phyloP scores from a whole-genome alignment of 2,329 filamentous ascomycete species.

The Beauveria sp. region DNA sequence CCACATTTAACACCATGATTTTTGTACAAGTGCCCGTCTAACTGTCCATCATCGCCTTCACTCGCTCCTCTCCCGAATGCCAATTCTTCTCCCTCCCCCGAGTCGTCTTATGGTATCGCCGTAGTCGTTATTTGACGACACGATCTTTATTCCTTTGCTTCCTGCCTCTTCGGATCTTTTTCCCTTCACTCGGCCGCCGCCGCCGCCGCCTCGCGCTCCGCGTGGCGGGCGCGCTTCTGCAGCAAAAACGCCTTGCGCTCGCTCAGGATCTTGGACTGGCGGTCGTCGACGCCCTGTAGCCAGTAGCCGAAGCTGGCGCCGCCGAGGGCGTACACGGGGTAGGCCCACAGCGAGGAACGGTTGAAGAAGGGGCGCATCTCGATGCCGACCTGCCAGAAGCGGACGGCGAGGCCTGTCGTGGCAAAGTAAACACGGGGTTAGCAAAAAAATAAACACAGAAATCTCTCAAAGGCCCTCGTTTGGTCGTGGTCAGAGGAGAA shows the following conservation, averaged over 20 bases:
- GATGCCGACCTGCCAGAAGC: slow-evolving; percentile 95
- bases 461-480: no score
- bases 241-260: slow-evolving; percentile 75
- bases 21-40: slow-evolving; percentile 6
- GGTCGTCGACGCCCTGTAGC: slow-evolving; percentile 82
- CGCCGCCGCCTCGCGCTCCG: slow-evolving; percentile 24
- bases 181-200: slow-evolving; percentile 16
- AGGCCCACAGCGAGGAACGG: slow-evolving; percentile 77
- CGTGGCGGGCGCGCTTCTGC: slow-evolving; percentile 76
- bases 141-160: slow-evolving; percentile 7
- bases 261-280: slow-evolving; percentile 67
- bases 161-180: background rate
- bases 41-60: background rate
- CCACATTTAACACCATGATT: background rate
- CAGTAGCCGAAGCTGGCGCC: slow-evolving; percentile 95
- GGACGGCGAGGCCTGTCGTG: slow-evolving; percentile 73
- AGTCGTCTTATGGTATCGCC: background rate
- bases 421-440: background rate
- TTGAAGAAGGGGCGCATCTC: slow-evolving; percentile 96
- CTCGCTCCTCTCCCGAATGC: background rate
- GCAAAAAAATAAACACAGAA: background rate
- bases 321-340: slow-evolving; percentile 78
- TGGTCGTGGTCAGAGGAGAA: no score
- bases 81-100: background rate
- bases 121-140: background rate